Evolutionary conservation across 177 flowering plant species (phyloP), one percentile per base, ranked within the genome.

Genomic region (Vitis hybrid): DNA sequence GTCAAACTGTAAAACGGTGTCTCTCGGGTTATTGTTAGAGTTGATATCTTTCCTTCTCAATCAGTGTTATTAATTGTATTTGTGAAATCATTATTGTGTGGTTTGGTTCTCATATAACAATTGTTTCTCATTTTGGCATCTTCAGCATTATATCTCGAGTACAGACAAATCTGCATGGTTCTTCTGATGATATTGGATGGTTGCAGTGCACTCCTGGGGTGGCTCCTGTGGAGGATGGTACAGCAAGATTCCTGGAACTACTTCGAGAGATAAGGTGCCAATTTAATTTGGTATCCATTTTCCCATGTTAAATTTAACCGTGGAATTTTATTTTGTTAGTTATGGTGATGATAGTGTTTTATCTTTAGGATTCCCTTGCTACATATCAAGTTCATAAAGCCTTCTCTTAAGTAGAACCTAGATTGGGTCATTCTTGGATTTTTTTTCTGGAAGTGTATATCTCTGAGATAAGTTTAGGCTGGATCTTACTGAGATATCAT

Each of bases 111-210:
- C 33, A 49, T 65, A 1, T 10, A 66, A 55, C 6, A 31, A 10
- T 8, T 1, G 33, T 16, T 19, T 16, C 55, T 56, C 20, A 14
- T 22, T 64, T 51, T 75, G 26, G 19, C 33, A 16, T 71, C 61
- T 73, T 70, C 85, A 94, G 96, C 51, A 31, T 85, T 49, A 55
- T 79, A 56, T 82, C 85, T 72, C 86, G 97, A 57, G 70, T 86
- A 16, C 73, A 67, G 48, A 92, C 33, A 74, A 85, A 93, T n/a
- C 74, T 92, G 73, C 84, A 61, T 62, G 98, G 97, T 19, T 94
- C 98, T 70, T 81, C 93, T 62, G 86, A 80, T 81, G 97, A 94
- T 79, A 90, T 94, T 82, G 97, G 98, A 66, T 94, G 97, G 98
- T 72, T 94, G 85, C 96, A 87, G 62, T 63, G 64, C 10, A 72